Conservation (phyloP, 2,329 filamentous ascomycete species). For the Neonectria sp. region DNA sequence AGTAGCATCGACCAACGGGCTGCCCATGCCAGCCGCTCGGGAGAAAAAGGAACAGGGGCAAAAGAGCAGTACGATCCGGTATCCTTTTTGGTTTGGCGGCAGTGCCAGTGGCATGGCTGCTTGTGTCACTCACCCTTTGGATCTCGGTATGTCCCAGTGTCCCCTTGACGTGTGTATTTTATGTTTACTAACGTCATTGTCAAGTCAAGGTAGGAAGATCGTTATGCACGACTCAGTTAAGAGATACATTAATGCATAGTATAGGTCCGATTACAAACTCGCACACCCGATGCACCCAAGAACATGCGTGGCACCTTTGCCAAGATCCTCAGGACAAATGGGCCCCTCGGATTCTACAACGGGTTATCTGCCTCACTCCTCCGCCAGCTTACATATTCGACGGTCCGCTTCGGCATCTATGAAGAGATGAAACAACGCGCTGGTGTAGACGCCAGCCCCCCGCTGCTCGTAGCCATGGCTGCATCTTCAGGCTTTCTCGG, state of each 20-base stretch:
- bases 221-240: no score
- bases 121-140: conserved; percentile 90
- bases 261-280: conserved; percentile 88
- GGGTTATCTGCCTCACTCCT: conserved; percentile 92
- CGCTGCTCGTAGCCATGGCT: conserved; percentile 83
- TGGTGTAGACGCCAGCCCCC: conserved; percentile 72
- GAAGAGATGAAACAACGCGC: conserved; percentile 80
- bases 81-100: conserved; percentile 96
- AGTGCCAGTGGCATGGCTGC: conserved; percentile 93
- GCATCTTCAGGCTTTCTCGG: conserved; percentile 89
- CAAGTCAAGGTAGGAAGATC: neutral
- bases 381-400: conserved; percentile 94
- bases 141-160: conserved; percentile 76
- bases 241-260: neutral
- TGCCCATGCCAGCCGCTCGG: neutral
- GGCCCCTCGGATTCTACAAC: conserved; percentile 84
- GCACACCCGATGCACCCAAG: conserved; percentile 78
- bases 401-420: conserved; percentile 95
- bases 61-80: conserved; percentile 62
- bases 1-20: neutral
- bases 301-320: conserved; percentile 87
- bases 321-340: conserved; percentile 83
- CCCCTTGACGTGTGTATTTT: no score
- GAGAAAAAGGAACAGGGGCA: conserved; percentile 48
- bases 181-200: neutral